Evolutionary conservation across 345 rosid species (phyloP).

Genomic region (Pistacia atlantica): DNA sequence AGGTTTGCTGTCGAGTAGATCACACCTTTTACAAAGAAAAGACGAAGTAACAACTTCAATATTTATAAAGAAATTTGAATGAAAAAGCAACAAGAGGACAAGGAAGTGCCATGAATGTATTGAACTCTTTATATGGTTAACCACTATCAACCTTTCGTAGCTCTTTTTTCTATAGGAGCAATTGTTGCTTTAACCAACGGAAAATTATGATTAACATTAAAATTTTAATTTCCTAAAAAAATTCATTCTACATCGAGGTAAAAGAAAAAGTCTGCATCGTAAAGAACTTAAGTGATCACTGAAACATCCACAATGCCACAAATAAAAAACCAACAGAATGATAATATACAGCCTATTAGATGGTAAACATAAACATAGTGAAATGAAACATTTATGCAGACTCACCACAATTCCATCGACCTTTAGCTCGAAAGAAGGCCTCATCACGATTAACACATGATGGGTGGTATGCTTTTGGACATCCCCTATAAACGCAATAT

Average conservation of each 20-base stretch:
- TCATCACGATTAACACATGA: constrained; percentile 91
- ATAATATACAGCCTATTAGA: neutral
- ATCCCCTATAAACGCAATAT: constrained; percentile 62
- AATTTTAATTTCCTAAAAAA: constrained; percentile 10
- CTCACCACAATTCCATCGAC: constrained; percentile 98
- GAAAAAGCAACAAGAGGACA: constrained; percentile 11
- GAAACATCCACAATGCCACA: constrained; percentile 14
- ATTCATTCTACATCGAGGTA: neutral
- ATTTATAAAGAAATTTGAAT: constrained; percentile 18
- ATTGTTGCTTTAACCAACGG: neutral
- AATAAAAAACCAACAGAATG: neutral
- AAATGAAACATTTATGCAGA: neutral
- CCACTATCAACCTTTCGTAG: neutral
- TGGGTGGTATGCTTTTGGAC: constrained; percentile 98
- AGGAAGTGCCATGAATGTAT: constrained; percentile 15
- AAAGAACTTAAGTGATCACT: constrained; percentile 12
- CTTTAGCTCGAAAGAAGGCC: constrained; percentile 81
- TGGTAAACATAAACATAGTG: neutral
- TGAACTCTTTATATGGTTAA: neutral
- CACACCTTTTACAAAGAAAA: constrained; percentile 43
- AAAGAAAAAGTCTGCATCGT: constrained; percentile 1
- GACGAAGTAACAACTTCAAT: constrained; percentile 38
- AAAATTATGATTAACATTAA: neutral
- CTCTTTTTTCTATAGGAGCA: too few species aligned
- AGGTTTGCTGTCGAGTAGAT: constrained; percentile 35